Evolutionary conservation across 768 basidiomycete genomes (phyloP).

Genomic region (Trametopsis cervina): DNA sequence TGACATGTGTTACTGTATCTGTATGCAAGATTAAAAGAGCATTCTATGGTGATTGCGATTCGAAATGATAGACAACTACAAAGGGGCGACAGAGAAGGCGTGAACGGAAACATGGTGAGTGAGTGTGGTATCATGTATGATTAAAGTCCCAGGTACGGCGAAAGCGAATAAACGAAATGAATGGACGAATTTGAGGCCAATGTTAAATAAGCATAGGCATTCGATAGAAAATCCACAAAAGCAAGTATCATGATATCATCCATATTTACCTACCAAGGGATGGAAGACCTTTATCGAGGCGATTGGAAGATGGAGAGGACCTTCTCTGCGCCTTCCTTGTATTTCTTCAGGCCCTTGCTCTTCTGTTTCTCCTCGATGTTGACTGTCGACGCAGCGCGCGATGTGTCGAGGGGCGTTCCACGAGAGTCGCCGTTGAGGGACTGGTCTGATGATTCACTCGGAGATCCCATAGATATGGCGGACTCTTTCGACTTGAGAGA

Average conservation of each 20-base stretch:
- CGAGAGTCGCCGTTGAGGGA: constrained; percentile 47
- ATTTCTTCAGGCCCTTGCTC: constrained; percentile 76
- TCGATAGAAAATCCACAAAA: constrained; percentile 9
- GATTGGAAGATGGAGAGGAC: constrained; percentile 77
- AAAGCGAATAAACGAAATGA: not conserved
- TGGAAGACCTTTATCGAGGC: constrained; percentile 32
- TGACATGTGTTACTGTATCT: constrained; percentile 1
- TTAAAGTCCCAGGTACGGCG: not conserved
- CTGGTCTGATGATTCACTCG: constrained; percentile 66
- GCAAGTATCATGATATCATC: constrained; percentile 3
- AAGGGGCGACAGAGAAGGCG: constrained; percentile 7
- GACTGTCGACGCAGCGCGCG: constrained; percentile 21
- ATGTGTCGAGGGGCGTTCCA: constrained; percentile 21
- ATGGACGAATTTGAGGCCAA: constrained; percentile 2
- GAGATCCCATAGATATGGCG: constrained; percentile 62
- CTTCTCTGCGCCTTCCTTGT: constrained; percentile 84
- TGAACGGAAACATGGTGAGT: constrained; percentile 9
- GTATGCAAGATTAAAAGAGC: constrained; percentile 10
- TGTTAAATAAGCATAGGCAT: constrained; percentile 13
- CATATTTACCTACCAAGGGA: constrained; percentile 4
- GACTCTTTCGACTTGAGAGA: constrained; percentile 81
- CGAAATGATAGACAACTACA: constrained; percentile 9
- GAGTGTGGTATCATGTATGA: constrained; percentile 8
- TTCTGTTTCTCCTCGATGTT: constrained; percentile 45
- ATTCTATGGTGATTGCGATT: constrained; percentile 7